Base-by-base conservation (phyloP, 2,329 filamentous ascomycete genomes). In the Calonectria ilicicola region DNA sequence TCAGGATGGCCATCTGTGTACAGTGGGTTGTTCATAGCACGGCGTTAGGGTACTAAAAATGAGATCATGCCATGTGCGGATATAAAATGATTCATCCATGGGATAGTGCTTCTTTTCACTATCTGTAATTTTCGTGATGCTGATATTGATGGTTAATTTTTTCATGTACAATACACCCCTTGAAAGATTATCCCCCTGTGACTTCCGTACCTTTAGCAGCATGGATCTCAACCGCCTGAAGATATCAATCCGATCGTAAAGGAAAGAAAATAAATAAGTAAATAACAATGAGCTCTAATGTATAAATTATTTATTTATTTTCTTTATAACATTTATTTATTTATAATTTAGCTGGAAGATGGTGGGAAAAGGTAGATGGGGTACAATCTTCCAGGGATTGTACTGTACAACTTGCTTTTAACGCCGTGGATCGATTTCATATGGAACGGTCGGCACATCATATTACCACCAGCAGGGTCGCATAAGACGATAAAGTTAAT, bases 11-110 rank as follows among this genome's bases (percentile, higher is more conserved):
- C 67, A 69, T 70, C 65, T 71, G 67, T 76, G 74, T 71, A 76
- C 58, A 68, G 70, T 65, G 77, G 78, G 63, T 75, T 75, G 75
- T 74, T 79, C 76, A 74, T 69, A 80, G 78, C 78, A 80, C 78
- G 78, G 78, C 78, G 78, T 80, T 80, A 70, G 78, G 78, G 77
- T 80, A 76, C 76, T 64, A 74, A 79, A 80, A 80, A 80, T 80
- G 67, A 74, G 77, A 79, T 79, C 70, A 77, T 78, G 72, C 64
- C 74, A 78, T 70, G 65, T 71, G 70, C 71, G 71, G 32, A 68
- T 58, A 67, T n/a, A 67, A 32, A 63, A 46, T 27, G 19, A 29
- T 19, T 26, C 53, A 40, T 60, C 15, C 15, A 26, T 9, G n/a
- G 40, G 53, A 60, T 40, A 35, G 53, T 26, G 32, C 19, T 40